phyloP scores from a whole-genome alignment of 2,329 filamentous ascomycete genomes.

The Arthrinium puccinioides region DNA sequence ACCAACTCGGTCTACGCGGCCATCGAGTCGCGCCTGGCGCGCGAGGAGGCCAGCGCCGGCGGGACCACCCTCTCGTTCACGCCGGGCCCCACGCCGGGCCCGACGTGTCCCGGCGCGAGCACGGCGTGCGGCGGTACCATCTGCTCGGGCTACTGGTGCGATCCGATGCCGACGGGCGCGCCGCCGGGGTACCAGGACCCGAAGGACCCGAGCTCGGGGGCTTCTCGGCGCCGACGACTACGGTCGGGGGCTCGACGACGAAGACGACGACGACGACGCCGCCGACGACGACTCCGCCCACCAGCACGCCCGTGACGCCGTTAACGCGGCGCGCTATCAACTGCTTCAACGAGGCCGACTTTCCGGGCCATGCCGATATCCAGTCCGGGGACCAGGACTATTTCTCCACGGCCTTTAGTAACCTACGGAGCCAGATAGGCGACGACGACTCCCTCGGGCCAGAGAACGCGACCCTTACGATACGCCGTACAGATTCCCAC shows the following conservation, averaged over 20 bases:
- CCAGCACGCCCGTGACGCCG: neutral
- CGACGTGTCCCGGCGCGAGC: constrained; percentile 7
- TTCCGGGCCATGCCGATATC: too few species aligned
- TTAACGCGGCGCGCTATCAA: neutral
- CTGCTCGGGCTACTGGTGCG: constrained; percentile 15
- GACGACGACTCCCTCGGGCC: too few species aligned
- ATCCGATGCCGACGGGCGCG: constrained; percentile 7
- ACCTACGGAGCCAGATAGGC: too few species aligned
- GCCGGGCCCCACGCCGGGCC: constrained; percentile 4
- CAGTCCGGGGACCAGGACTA: too few species aligned
- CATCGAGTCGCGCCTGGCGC: neutral
- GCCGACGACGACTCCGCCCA: neutral
- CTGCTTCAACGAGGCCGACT: too few species aligned
- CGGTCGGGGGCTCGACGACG: neutral
- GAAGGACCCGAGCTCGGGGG: constrained; percentile 11
- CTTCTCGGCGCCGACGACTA: neutral
- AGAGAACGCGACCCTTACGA: too few species aligned
- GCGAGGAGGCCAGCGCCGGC: neutral
- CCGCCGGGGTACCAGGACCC: constrained; percentile 13
- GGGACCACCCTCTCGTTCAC: constrained; percentile 3
- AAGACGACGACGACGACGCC: too few species aligned
- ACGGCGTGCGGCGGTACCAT: constrained; percentile 12
- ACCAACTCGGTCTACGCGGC: constrained; percentile 6
- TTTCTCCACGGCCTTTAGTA: too few species aligned
- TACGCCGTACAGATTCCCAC: too few species aligned